Percentiles rank a stretch among this genome's conserved stretches.
Evolutionary conservation across 129 eudicot genomes (phyloP).

Genomic region (Helichrysum umbraculigerum): DNA sequence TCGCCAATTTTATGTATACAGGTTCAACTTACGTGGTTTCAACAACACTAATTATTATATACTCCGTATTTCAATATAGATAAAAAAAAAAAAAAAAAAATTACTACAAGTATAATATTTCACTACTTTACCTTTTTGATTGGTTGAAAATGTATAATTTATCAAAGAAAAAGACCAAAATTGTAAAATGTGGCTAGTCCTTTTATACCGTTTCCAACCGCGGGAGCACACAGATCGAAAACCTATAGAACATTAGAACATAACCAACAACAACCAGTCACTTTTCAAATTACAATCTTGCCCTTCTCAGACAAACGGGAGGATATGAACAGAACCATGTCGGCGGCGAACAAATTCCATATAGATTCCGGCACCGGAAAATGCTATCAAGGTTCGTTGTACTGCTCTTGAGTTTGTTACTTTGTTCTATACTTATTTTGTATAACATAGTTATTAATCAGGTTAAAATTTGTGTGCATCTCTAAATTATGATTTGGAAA

Average conservation of each 20-base stretch:
- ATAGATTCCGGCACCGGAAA: neutral
- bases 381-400: neutral
- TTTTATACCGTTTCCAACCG: neutral
- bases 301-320: neutral
- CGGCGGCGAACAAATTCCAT: neutral
- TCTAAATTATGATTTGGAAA: neutral
- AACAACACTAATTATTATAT: neutral
- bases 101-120: too few relatives aligned
- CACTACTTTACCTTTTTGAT: neutral
- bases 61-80: too few relatives aligned
- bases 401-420: neutral
- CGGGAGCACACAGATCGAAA: neutral
- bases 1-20: too few relatives aligned
- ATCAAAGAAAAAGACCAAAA: neutral
- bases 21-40: neutral
- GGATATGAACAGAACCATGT: neutral
- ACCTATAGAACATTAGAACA: neutral
- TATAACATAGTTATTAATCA: neutral
- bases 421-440: neutral
- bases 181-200: neutral
- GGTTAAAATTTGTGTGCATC: neutral
- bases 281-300: too few relatives aligned
- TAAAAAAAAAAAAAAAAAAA: too few relatives aligned
- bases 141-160: neutral
- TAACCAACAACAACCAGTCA: neutral